phyloP scores from a whole-genome alignment of 169 alveolate genomes.

The Plasmodium blacklocki region DNA sequence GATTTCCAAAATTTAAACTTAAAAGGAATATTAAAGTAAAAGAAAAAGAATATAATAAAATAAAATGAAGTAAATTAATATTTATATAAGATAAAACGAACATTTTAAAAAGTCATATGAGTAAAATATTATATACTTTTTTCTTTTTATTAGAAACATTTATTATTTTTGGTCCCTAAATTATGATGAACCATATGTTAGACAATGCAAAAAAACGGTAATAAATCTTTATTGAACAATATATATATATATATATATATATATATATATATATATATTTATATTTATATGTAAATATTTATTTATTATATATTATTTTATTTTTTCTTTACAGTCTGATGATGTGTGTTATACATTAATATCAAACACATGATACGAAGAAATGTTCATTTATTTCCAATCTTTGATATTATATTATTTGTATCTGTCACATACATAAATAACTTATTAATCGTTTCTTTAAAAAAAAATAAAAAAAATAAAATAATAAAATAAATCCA shows the following conservation, averaged over 20 bases:
- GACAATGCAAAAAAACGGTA: slow-evolving; percentile 33
- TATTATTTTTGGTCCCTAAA: slow-evolving; percentile 74
- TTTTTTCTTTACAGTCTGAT: slow-evolving; percentile 15
- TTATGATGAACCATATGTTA: slow-evolving; percentile 63
- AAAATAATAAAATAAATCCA: no score
- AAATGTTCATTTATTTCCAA: no score
- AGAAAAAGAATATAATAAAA: background rate
- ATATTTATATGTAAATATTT: no score
- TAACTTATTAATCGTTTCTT: no score
- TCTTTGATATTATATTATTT: no score
- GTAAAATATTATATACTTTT: background rate
- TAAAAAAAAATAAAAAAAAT: no score
- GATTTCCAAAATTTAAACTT: slow-evolving; percentile 68
- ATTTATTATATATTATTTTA: background rate
- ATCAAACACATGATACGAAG: slow-evolving; percentile 12
- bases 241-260: background rate
- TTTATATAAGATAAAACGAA: background rate
- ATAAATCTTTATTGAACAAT: background rate
- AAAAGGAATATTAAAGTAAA: slow-evolving; percentile 37
- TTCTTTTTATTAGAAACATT: slow-evolving; percentile 35
- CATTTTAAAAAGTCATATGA: background rate
- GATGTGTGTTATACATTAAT: slow-evolving; percentile 28
- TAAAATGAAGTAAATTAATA: background rate
- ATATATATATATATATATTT: background rate
- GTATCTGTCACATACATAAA: no score